Conservation (phyloP, 2,329 filamentous ascomycete species). For the Ceratocystis diversiconidia region DNA sequence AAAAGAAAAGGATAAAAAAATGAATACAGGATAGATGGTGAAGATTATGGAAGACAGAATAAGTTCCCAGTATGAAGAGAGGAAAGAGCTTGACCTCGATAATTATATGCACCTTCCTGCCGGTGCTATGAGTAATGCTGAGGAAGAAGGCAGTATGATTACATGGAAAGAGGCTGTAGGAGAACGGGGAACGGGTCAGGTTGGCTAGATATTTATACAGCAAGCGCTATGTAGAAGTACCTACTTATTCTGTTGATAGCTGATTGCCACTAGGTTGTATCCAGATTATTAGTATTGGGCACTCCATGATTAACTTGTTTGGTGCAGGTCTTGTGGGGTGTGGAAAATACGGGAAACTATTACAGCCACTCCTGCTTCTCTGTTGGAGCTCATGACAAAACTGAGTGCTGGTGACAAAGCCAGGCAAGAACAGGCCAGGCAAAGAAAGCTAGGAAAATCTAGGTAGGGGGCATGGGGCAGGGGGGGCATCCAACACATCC, state of each 20-base stretch:
- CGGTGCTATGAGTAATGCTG: neutral
- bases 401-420: neutral
- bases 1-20: neutral
- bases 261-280: conserved; percentile 3
- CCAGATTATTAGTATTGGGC: conserved; percentile 5
- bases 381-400: conserved; percentile 1
- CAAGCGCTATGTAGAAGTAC: neutral
- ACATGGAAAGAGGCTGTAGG: neutral
- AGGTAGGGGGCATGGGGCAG: neutral
- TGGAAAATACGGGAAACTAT: neutral
- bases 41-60: neutral
- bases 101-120: neutral
- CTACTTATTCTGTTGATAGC: neutral
- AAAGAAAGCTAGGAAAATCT: neutral
- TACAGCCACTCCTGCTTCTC: neutral
- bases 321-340: neutral
- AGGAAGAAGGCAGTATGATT: neutral
- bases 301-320: conserved; percentile 1
- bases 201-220: conserved; percentile 1
- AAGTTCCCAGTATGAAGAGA: neutral
- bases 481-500: neutral
- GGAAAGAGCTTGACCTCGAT: neutral
- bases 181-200: neutral
- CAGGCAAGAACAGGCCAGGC: neutral
- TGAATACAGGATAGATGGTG: neutral